Conservation (phyloP, 495 filamentous ascomycete genomes). For the Daldinia vernicosa region DNA sequence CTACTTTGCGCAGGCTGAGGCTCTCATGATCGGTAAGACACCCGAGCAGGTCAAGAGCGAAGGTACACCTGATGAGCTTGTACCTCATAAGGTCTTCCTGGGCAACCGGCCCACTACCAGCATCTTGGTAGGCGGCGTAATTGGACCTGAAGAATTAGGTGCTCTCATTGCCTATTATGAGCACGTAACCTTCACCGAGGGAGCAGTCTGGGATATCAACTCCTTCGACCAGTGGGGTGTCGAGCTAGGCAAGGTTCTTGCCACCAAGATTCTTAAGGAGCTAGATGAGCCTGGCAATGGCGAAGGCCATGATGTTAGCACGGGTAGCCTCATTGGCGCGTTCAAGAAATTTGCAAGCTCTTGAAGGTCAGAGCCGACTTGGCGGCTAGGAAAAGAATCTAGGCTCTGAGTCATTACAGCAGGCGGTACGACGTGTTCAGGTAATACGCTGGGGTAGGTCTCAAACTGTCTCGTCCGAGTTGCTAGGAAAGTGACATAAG, state of each 20-base stretch:
- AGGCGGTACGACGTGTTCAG: conserved; percentile 9
- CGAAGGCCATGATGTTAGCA: conserved; percentile 81
- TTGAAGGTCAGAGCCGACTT: conserved; percentile 47
- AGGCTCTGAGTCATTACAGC: conserved; percentile 33
- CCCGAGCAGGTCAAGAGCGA: conserved; percentile 89
- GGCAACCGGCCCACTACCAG: conserved; percentile 97
- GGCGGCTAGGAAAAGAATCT: conserved; percentile 5
- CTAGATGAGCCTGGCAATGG: conserved; percentile 77
- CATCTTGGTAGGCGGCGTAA: conserved; percentile 86
- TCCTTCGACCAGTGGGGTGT: conserved; percentile 99
- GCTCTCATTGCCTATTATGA: conserved; percentile 99
- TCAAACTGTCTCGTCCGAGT: conserved; percentile 1
- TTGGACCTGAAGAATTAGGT: conserved; percentile 91
- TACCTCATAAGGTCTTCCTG: conserved; percentile 98
- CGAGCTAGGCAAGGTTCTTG: conserved; percentile 94
- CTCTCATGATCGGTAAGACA: conserved; percentile 98
- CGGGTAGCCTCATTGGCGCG: conserved; percentile 84
- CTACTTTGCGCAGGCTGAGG: conserved; percentile 97
- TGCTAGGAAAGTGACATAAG: neutral
- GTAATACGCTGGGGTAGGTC: neutral
- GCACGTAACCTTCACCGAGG: conserved; percentile 97
- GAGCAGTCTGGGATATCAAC: conserved; percentile 99
- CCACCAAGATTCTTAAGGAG: conserved; percentile 86
- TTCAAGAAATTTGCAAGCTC: conserved; percentile 70
- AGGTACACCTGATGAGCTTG: conserved; percentile 81